A percentile compares a stretch with the other conserved stretches of the same genome.
phyloP scores from a whole-genome alignment of 805 yeast species.

The Lipomyces lipofer region DNA sequence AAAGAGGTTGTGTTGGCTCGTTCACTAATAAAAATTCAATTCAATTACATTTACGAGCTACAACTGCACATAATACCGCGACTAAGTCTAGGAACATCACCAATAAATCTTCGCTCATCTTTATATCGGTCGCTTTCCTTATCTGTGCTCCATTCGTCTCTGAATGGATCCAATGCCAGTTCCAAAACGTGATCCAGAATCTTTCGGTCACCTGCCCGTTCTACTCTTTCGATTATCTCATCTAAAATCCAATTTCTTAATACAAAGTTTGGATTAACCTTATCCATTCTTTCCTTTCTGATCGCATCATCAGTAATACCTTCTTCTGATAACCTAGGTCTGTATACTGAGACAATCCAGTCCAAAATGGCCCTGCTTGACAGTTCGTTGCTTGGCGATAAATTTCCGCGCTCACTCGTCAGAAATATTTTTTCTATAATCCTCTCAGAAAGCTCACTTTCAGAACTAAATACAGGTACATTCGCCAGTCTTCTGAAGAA shows the following conservation, averaged over 20 bases:
- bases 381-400: slow-evolving; percentile 38
- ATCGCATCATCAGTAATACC: slow-evolving; percentile 42
- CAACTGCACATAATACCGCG: slow-evolving; percentile 78
- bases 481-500: slow-evolving; percentile 70
- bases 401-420: slow-evolving; percentile 40
- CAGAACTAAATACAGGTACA: slow-evolving; percentile 43
- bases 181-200: slow-evolving; percentile 60
- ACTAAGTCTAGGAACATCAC: slow-evolving; percentile 52
- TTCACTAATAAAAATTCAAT: too few species aligned
- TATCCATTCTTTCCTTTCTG: slow-evolving; percentile 47
- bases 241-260: slow-evolving; percentile 86
- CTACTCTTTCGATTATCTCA: slow-evolving; percentile 68
- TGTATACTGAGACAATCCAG: slow-evolving; percentile 56
- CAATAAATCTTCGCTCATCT: slow-evolving; percentile 42
- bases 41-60: slow-evolving; percentile 42
- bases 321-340: slow-evolving; percentile 45
- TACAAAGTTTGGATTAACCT: slow-evolving; percentile 72
- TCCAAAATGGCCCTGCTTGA: slow-evolving; percentile 47
- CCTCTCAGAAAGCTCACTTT: slow-evolving; percentile 20
- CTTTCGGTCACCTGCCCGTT: slow-evolving; percentile 50
- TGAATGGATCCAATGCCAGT: slow-evolving; percentile 79
- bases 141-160: slow-evolving; percentile 64
- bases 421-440: slow-evolving; percentile 35
- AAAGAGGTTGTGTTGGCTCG: too few species aligned
- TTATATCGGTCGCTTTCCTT: slow-evolving; percentile 49